Conservation (phyloP, 805 yeast genomes). For the Saturnispora hagleri region DNA sequence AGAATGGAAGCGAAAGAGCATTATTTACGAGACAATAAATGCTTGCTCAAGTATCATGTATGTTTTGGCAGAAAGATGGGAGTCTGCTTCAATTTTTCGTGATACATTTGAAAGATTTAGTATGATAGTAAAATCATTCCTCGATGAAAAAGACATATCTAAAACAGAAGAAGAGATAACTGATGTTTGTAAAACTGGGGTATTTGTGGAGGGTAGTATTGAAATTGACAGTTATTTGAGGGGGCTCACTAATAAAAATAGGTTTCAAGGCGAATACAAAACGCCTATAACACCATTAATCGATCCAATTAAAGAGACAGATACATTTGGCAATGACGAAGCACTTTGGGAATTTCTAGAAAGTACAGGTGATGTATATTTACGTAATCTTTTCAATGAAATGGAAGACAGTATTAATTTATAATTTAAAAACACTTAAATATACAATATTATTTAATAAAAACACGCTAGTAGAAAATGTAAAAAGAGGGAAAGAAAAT, state of each 20-base stretch:
- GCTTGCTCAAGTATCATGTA: slow-evolving; percentile 24
- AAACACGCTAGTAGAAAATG: background rate
- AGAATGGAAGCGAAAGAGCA: slow-evolving; percentile 19
- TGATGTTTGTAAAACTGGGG: slow-evolving; percentile 3
- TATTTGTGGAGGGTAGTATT: slow-evolving; percentile 13
- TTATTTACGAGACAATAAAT: slow-evolving; percentile 24
- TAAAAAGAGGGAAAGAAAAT: background rate
- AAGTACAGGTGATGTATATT: slow-evolving; percentile 23
- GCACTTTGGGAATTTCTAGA: slow-evolving; percentile 26
- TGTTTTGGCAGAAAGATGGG: slow-evolving; percentile 26
- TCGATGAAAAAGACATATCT: slow-evolving; percentile 2
- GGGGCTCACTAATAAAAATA: background rate
- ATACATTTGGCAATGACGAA: slow-evolving; percentile 7
- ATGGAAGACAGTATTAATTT: slow-evolving; percentile 18
- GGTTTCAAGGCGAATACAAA: background rate
- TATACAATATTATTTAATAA: background rate
- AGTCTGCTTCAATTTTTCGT: slow-evolving; percentile 20
- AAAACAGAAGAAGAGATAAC: background rate
- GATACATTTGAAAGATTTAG: slow-evolving; percentile 25
- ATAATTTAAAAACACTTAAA: background rate
- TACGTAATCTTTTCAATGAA: slow-evolving; percentile 24
- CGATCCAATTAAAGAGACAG: slow-evolving; percentile 1
- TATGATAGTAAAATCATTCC: slow-evolving; percentile 7
- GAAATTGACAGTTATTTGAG: slow-evolving; percentile 12
- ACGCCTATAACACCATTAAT: background rate